phyloP scores from a whole-genome alignment of 2,329 filamentous ascomycete genomes.

The Fusarium poae region DNA sequence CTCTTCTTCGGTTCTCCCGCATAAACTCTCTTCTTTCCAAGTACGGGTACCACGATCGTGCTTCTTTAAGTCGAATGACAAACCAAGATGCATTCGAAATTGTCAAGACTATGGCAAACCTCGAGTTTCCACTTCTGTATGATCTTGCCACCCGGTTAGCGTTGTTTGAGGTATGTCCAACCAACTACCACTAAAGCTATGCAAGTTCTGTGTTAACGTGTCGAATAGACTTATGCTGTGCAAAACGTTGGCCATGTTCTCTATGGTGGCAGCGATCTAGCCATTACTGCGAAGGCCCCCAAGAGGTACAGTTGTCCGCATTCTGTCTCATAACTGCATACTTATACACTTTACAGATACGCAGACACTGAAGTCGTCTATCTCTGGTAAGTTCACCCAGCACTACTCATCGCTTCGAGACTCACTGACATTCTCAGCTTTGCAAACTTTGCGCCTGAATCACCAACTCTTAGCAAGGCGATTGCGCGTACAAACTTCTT shows the following conservation, averaged over 20 bases:
- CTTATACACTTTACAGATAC: constrained; percentile 50
- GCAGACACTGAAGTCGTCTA: constrained; percentile 58
- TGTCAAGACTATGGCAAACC: constrained; percentile 51
- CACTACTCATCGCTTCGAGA: not conserved
- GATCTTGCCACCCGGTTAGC: constrained; percentile 56
- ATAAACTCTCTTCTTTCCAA: constrained; percentile 50
- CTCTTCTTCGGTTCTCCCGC: constrained; percentile 54
- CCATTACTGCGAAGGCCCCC: constrained; percentile 48
- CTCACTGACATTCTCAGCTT: constrained; percentile 47
- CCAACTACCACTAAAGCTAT: not conserved
- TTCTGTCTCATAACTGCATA: not conserved
- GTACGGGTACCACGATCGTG: constrained; percentile 53
- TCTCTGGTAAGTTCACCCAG: constrained; percentile 48
- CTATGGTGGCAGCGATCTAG: constrained; percentile 54
- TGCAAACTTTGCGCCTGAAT: constrained; percentile 48
- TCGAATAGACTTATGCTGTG: constrained; percentile 56
- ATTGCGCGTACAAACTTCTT: constrained; percentile 58
- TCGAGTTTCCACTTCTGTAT: constrained; percentile 57
- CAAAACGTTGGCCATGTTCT: constrained; percentile 56
- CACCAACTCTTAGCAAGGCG: constrained; percentile 52
- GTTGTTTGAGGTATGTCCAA: constrained; percentile 55
- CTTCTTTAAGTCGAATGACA: constrained; percentile 57
- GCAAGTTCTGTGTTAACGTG: constrained; percentile 4
- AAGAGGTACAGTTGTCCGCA: constrained; percentile 52
- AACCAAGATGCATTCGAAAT: constrained; percentile 61